These are phyloP conservation scores for Arthrobotrys megalospora DNA, from an alignment of 2,329 filamentous ascomycete genomes.

Conservation along the genomic window DNA sequence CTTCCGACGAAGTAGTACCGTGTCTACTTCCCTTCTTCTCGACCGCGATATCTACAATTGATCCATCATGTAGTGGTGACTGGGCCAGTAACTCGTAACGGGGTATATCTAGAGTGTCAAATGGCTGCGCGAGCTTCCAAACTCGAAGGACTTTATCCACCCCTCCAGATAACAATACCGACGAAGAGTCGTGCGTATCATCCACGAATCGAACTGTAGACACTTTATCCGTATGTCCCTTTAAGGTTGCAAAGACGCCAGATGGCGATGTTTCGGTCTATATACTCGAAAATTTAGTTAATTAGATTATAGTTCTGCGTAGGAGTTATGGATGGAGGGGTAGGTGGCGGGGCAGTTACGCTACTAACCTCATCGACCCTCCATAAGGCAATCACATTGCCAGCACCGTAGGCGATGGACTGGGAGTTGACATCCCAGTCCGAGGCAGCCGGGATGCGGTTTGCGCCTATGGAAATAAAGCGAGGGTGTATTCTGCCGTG, in stretches of 20 bases:
- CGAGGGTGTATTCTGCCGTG: slow-evolving; percentile 52
- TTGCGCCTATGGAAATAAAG: slow-evolving; percentile 82
- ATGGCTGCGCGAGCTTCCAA: slow-evolving; percentile 45
- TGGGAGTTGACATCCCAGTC: slow-evolving; percentile 82
- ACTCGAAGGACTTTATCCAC: slow-evolving; percentile 80
- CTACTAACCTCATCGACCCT: slow-evolving; percentile 77
- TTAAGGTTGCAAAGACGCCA: slow-evolving; percentile 79
- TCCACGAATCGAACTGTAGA: slow-evolving; percentile 87
- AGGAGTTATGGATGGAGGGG: slow-evolving; percentile 18
- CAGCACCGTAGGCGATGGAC: slow-evolving; percentile 87
- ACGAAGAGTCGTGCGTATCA: slow-evolving; percentile 69
- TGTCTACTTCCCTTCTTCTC: slow-evolving; percentile 27
- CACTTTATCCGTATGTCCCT: slow-evolving; percentile 83
- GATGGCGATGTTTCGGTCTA: slow-evolving; percentile 68
- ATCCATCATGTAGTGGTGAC: slow-evolving; percentile 39
- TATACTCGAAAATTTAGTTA: slow-evolving; percentile 65
- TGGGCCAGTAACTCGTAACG: slow-evolving; percentile 41
- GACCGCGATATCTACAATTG: slow-evolving; percentile 54
- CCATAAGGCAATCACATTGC: slow-evolving; percentile 92
- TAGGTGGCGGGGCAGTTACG: slow-evolving; percentile 9
- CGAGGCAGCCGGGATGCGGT: slow-evolving; percentile 88
- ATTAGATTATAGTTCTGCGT: not conserved
- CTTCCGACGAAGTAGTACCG: not conserved
- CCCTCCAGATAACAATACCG: slow-evolving; percentile 81
- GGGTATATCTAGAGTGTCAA: not conserved